Base-by-base conservation (phyloP, 2,329 filamentous ascomycete species). In the Hirsutella rhossiliensis region DNA sequence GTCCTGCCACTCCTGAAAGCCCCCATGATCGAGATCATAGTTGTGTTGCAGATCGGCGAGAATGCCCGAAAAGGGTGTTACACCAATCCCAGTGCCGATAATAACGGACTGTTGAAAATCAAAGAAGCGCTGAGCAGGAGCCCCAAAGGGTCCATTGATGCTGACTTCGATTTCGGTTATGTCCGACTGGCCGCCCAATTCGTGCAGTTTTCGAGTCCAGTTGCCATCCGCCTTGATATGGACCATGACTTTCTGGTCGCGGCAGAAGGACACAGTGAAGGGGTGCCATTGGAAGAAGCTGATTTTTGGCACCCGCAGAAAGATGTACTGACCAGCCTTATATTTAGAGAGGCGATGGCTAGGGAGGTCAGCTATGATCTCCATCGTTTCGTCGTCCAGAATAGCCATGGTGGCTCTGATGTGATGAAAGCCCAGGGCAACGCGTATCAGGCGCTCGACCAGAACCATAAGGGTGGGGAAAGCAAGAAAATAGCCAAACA, bases 151-250 rank as follows among this genome's bases (percentile, higher is more conserved):
- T 0, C 75, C 75, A 44, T 78, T 75, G 41, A 78, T 65, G 0
- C 73, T 73, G 3, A 78, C 66, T 11, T 68, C 60, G 39, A 76
- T 70, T 3, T 63, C 55, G 0, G 57, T 55, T 4, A 19, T n/a
- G 12, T 12, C 19, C 9, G 36, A 38, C 9, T 20, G 4, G 13
- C 36, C 17, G 0, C 63, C 67, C 5, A 75, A 52, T 1, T 65
- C 56, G 11, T 67, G 63, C 2, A 78, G 60, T 39, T 57, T 59
- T 4, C 59, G 58, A 0, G 74, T 77, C 74, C 73, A 78, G 54
- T 77, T 66, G 0, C 75, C 75, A 39, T 76, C 72, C 3, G 69
- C 71, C 53, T 78, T 78, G 61, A 78, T 76, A 50, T 78, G 74
- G 1, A 78, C 54, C 54, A 69, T 68, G 58, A 78, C 66, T 29